Base-by-base conservation (phyloP, 2,329 filamentous ascomycete genomes). In the Penicillium sp. region DNA sequence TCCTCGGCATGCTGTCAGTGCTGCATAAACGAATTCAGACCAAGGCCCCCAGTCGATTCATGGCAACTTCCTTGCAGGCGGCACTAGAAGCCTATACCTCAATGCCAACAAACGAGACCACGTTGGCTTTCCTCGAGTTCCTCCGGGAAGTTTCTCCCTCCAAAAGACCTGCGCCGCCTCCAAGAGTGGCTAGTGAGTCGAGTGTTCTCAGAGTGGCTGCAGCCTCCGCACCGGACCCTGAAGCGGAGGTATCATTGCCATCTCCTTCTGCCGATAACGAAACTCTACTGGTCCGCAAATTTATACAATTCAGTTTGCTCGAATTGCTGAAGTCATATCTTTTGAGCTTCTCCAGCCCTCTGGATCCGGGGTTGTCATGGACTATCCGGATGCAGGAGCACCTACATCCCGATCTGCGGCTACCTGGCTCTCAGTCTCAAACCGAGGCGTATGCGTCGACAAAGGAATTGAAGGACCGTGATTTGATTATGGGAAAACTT, bases 31-130 rank as follows among this genome's bases (percentile, higher is more conserved):
- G 85, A 18, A 83, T 88, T 65, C 83, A 83, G 69, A 86, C 85
- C 3, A 85, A 85, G 64, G 82, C 79, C 42, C 84, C 85, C 0
- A 87, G 83, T 61, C 80, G 84, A 1, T 88, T 88, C 61, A 74
- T 88, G 13, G 84, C 83, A 8, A 86, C 83, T 0, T 85, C 83
- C 21, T 73, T 88, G 5, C 84, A 87, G 56, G 83, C 85, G 9
- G 80, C 83, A 1, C 69, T 87, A 5, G 78, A 81, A 21, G 82
- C 83, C 38, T 87, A 86, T 64, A 80, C 81, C n/a, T 73, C 78
- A 47, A 77, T 83, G 52, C 76, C 77, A 2, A 79, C 81, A 43
- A 77, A 81, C 48, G 83, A 83, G 57, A 81, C 84, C 47, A 84
- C 84, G 1, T 67, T 80, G 18, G 77, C 83, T 2, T 76, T 85